These are phyloP conservation scores for Trichopus zeylanicus DNA, from an alignment of 116 monocot genomes.

Conservation along the genomic window DNA sequence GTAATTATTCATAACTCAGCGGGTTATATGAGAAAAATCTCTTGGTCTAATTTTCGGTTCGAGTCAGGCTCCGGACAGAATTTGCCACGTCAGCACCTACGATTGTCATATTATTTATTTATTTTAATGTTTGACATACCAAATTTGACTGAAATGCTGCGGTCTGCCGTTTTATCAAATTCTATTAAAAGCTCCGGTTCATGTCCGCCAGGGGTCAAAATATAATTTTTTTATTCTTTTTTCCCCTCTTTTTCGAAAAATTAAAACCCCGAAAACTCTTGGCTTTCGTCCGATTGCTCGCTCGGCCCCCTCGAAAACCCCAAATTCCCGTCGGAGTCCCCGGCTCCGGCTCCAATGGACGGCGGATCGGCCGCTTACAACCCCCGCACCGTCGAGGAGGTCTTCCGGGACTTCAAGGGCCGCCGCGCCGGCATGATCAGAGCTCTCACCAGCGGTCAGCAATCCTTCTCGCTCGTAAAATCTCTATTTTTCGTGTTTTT, in stretches of 20 bases:
- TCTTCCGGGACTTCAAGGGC: conserved; percentile 35
- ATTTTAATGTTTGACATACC: too few species aligned
- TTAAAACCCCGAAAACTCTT: not conserved
- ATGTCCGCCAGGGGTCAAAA: not conserved
- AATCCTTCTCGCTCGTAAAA: not conserved
- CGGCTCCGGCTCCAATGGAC: not conserved
- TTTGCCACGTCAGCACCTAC: too few species aligned
- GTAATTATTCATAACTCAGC: too few species aligned
- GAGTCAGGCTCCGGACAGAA: too few species aligned
- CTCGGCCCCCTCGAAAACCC: not conserved
- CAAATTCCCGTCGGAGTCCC: not conserved
- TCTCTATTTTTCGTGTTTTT: not conserved
- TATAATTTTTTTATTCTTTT: not conserved
- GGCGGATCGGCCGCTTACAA: conserved; percentile 12
- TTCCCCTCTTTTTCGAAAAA: not conserved
- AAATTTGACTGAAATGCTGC: too few species aligned
- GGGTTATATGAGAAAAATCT: too few species aligned
- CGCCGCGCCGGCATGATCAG: conserved; percentile 34
- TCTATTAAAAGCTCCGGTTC: not conserved
- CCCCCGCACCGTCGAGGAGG: conserved; percentile 40
- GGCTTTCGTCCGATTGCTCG: not conserved
- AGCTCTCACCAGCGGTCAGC: conserved; percentile 36
- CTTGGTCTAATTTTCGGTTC: too few species aligned
- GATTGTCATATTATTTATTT: too few species aligned
- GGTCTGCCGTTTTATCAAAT: not conserved